phyloP scores from a whole-genome alignment of 345 rosid genomes.

The Hibiscus tridactylites region DNA sequence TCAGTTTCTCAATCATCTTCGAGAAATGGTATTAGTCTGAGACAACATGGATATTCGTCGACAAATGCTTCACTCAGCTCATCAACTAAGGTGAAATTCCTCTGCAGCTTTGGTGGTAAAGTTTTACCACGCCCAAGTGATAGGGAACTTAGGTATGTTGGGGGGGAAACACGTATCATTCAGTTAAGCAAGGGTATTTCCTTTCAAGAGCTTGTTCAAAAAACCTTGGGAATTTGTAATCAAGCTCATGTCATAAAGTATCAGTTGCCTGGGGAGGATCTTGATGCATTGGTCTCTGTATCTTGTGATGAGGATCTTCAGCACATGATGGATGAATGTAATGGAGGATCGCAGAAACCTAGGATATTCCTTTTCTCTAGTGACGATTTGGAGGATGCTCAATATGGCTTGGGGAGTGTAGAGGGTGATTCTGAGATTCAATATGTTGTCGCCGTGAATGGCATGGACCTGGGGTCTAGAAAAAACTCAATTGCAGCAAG shows the following conservation, averaged over 20 bases:
- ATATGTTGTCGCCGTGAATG: constrained; percentile 58
- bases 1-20: no score
- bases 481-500: constrained; percentile 37
- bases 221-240: constrained; percentile 31
- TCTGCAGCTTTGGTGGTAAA: constrained; percentile 71
- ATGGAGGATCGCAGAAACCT: constrained; percentile 49
- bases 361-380: constrained; percentile 58
- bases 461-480: constrained; percentile 53
- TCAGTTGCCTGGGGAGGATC: constrained; percentile 78
- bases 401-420: constrained; percentile 33
- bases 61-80: constrained; percentile 27
- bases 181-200: constrained; percentile 42
- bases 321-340: constrained; percentile 36
- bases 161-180: constrained; percentile 60
- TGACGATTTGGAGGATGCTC: constrained; percentile 50
- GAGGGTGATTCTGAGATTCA: constrained; percentile 57
- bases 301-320: constrained; percentile 65
- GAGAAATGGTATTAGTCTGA: no score
- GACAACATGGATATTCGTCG: constrained; percentile 10
- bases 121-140: constrained; percentile 63
- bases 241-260: constrained; percentile 48
- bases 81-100: constrained; percentile 44
- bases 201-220: constrained; percentile 51
- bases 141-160: constrained; percentile 64
- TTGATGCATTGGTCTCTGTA: constrained; percentile 77